Conservation (phyloP, 2,329 filamentous ascomycete genomes). For the Botrytis byssoidea region DNA sequence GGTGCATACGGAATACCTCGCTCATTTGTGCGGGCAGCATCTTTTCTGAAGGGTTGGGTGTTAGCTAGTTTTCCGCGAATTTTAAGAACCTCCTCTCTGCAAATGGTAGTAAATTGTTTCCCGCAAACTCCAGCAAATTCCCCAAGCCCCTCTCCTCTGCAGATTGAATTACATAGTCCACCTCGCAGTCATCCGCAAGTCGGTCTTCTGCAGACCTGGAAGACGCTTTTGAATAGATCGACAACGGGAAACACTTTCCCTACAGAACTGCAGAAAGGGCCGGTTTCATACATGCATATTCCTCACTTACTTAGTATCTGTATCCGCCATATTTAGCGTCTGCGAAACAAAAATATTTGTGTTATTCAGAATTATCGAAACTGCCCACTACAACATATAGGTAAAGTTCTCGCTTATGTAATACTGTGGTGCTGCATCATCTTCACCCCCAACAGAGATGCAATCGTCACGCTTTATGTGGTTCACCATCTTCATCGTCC, state of each 20-base stretch:
- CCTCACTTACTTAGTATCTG: constrained; percentile 31
- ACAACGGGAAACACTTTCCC: background rate
- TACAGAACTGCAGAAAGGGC: background rate
- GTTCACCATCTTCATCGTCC: background rate
- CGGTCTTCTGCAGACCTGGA: background rate
- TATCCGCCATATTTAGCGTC: constrained; percentile 33
- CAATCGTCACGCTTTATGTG: background rate
- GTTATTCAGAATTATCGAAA: constrained; percentile 9
- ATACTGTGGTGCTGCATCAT: background rate
- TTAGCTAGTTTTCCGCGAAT: constrained; percentile 23
- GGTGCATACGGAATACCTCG: constrained; percentile 81
- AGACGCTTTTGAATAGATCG: background rate
- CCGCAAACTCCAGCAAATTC: background rate
- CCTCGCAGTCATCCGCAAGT: background rate
- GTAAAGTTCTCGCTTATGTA: constrained; percentile 15
- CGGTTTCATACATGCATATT: background rate
- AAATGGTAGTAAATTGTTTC: background rate
- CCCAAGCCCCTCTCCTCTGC: background rate
- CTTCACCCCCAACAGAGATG: background rate
- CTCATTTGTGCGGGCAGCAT: constrained; percentile 64
- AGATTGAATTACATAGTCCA: background rate
- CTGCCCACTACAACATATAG: constrained; percentile 9
- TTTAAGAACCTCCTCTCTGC: background rate
- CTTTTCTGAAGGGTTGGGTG: background rate
- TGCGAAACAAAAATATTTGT: constrained; percentile 3